A percentile compares a stretch with the other conserved stretches of the same genome.
Conservation (phyloP, 257 asterid species). For the Dorcoceras hygrometricum region DNA sequence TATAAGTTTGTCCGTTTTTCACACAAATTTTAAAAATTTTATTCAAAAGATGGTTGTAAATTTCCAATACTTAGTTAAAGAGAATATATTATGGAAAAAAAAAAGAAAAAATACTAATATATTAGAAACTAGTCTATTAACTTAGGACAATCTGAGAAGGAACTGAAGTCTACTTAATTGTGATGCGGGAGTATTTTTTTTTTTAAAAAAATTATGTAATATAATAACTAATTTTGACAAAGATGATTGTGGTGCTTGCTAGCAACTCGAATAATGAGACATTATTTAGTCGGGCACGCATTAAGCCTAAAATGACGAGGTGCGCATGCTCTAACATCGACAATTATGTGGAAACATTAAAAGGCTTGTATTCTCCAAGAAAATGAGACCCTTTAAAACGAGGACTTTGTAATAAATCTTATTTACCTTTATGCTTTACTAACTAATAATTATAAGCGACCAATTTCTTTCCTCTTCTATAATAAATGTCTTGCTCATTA, state of each 20-base stretch:
- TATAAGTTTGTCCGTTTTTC: too few relatives aligned
- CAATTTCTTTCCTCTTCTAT: too few relatives aligned
- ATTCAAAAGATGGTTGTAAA: too few relatives aligned
- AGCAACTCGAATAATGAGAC: not conserved
- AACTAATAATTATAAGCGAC: not conserved
- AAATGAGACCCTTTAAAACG: not conserved
- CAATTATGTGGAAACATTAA: not conserved
- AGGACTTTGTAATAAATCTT: not conserved
- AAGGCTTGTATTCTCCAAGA: not conserved
- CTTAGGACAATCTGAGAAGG: too few relatives aligned
- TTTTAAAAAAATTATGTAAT: too few relatives aligned
- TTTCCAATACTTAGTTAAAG: too few relatives aligned
- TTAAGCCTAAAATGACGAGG: not conserved
- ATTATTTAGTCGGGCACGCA: not conserved
- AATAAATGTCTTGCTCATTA: not conserved
- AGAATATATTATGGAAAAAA: too few relatives aligned
- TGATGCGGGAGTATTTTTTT: too few relatives aligned
- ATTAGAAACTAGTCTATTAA: too few relatives aligned
- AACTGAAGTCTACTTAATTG: too few relatives aligned
- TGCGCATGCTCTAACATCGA: not conserved
- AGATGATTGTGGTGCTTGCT: not conserved
- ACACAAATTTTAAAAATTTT: too few relatives aligned
- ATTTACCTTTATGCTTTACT: not conserved
- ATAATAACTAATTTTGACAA: not conserved
- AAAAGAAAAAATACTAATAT: too few relatives aligned